phyloP scores from a whole-genome alignment of 768 basidiomycete genomes.

The Pleurotus cornucopiae region DNA sequence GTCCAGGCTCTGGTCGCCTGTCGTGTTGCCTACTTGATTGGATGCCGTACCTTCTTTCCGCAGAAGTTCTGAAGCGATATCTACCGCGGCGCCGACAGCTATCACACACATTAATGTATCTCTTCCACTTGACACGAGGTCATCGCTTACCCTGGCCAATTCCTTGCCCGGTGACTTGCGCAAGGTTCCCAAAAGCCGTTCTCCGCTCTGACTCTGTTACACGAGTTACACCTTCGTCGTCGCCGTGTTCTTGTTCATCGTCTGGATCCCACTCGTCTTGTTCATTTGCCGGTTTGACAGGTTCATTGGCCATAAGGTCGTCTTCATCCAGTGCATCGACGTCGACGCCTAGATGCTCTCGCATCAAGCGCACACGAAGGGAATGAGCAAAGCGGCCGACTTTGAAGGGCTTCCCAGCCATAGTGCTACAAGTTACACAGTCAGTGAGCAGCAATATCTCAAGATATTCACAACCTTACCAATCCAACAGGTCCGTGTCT shows the following conservation, averaged over 20 bases:
- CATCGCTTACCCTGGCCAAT: constrained; percentile 44
- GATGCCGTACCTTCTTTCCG: constrained; percentile 42
- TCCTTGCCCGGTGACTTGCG: constrained; percentile 32
- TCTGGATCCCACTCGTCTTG: constrained; percentile 74
- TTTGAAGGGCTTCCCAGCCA: constrained; percentile 93
- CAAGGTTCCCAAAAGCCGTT: constrained; percentile 25
- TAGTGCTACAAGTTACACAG: constrained; percentile 47
- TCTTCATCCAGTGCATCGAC: constrained; percentile 85
- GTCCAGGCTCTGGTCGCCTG: constrained; percentile 37
- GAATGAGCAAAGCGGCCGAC: constrained; percentile 97
- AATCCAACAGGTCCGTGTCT: constrained; percentile 96
- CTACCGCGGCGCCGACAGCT: constrained; percentile 39
- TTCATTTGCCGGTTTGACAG: constrained; percentile 44
- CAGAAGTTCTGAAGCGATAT: constrained; percentile 32
- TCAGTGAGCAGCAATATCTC: neutral
- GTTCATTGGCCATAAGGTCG: constrained; percentile 53
- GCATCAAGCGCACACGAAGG: constrained; percentile 89
- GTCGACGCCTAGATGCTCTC: constrained; percentile 93
- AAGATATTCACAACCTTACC: constrained; percentile 40
- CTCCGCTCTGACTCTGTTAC: constrained; percentile 33
- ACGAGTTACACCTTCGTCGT: constrained; percentile 34
- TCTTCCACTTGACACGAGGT: neutral
- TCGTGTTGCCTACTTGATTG: constrained; percentile 30
- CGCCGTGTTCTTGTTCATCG: constrained; percentile 52
- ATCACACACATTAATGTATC: constrained; percentile 6